phyloP scores from a whole-genome alignment of 768 basidiomycete genomes.

The Cystofilobasidium bisporidii region DNA sequence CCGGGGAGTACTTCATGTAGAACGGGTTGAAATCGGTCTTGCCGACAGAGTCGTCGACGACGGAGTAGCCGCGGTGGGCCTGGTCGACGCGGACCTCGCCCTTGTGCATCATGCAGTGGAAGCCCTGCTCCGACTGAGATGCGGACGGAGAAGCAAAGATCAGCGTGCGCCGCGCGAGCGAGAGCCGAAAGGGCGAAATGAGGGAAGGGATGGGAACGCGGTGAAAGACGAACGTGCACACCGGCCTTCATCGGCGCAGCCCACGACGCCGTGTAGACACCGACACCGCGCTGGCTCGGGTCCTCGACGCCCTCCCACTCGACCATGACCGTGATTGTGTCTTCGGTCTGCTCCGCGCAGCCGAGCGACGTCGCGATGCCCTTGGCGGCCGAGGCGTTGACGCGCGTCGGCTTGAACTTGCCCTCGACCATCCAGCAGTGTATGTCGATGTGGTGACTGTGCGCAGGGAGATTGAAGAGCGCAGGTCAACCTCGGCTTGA shows the following conservation, averaged over 20 bases:
- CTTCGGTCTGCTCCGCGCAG: slow-evolving; percentile 60
- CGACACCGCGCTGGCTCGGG: slow-evolving; percentile 66
- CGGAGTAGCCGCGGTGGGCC: slow-evolving; percentile 85
- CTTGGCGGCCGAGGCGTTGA: slow-evolving; percentile 79
- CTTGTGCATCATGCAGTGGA: slow-evolving; percentile 45
- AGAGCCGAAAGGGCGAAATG: neutral
- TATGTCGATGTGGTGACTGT: slow-evolving; percentile 51
- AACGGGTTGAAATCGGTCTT: slow-evolving; percentile 43
- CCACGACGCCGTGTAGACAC: slow-evolving; percentile 73
- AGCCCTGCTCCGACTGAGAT: slow-evolving; percentile 66
- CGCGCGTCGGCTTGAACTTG: slow-evolving; percentile 44
- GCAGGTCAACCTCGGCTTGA: no score
- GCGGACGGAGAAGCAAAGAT: neutral
- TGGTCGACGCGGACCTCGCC: slow-evolving; percentile 89
- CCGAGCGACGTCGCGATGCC: slow-evolving; percentile 66
- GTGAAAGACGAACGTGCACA: neutral
- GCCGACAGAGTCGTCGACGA: slow-evolving; percentile 73
- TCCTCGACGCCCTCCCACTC: slow-evolving; percentile 81
- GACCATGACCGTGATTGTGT: slow-evolving; percentile 87
- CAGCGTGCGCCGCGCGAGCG: neutral
- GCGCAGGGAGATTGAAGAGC: neutral
- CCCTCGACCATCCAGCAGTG: slow-evolving; percentile 44
- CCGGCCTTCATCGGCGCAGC: slow-evolving; percentile 52
- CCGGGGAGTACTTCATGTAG: slow-evolving; percentile 56
- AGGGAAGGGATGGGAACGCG: no score